These are phyloP conservation scores for Fusarium praegraminearum DNA, from an alignment of 2,329 filamentous ascomycete genomes.

Conservation along the genomic window DNA sequence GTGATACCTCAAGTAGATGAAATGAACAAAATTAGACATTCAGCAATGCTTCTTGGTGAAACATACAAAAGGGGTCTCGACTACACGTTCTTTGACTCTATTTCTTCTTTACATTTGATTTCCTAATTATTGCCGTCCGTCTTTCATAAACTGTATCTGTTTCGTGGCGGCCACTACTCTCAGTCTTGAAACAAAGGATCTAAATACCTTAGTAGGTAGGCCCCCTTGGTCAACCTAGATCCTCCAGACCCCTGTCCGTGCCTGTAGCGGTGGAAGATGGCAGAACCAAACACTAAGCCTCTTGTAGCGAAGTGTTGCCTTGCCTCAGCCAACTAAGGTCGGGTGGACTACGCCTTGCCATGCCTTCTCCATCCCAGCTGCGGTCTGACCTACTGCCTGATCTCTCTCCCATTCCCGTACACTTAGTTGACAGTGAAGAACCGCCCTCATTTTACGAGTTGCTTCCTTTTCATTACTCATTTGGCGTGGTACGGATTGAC, in stretches of 20 bases:
- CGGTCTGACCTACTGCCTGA: conserved; percentile 49
- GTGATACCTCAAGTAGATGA: not conserved
- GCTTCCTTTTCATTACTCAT: conserved; percentile 39
- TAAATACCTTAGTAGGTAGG: not conserved
- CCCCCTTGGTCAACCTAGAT: not conserved
- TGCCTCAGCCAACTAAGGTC: conserved; percentile 41
- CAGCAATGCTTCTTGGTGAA: not conserved
- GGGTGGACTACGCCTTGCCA: conserved; percentile 26
- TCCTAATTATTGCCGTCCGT: not conserved
- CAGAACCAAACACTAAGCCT: conserved; percentile 42
- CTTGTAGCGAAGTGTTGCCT: conserved; percentile 32
- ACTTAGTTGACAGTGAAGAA: conserved; percentile 29
- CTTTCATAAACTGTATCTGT: not conserved
- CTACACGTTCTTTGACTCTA: not conserved
- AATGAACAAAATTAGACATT: not conserved
- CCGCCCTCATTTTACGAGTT: conserved; percentile 25
- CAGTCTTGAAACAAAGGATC: not conserved
- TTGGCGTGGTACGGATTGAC: conserved; percentile 30
- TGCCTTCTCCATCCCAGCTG: conserved; percentile 39
- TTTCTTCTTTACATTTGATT: not conserved
- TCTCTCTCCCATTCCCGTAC: conserved; percentile 33
- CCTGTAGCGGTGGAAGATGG: conserved; percentile 42
- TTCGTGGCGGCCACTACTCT: not conserved
- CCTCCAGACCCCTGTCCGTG: conserved; percentile 23
- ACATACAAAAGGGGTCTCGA: not conserved